Base-by-base conservation (phyloP, 192 early-diverging fungal genomes). In the Coemansia guatemalensis region DNA sequence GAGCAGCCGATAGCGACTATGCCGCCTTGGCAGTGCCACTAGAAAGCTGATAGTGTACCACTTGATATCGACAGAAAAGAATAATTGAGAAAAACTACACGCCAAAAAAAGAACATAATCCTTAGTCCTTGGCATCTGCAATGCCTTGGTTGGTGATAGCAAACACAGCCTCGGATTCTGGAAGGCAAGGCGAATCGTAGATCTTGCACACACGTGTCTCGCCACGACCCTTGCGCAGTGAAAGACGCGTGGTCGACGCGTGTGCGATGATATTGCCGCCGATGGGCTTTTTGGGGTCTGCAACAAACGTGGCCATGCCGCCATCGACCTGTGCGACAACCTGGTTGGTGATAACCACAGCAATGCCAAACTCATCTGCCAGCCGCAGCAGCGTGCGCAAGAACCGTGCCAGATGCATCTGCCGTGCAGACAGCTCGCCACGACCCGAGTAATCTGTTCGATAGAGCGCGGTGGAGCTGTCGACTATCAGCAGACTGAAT, bases 221-320 rank as follows among this genome's bases (percentile, higher is more conserved):
- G 18, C 88, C 94, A 8, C 91, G 81, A 18, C 92, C 96, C 72
- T 99, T 99, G 60, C 92, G 87, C 48, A 99, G 81, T 64, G 86
- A 99, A 39, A 99, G 74, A 55, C 96, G 84, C 17, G 96, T 99
- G 9, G 95, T 96, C 39, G 95, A 96, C n/a, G 96, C 85, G 58
- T 99, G 97, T 0, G 97, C 95, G 72, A 97, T 96, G 39, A 99
- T 96, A 77, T 99, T 95, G 61, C 96, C 96, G 52, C 96, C 96
- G 61, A 96, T 95, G 3, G 96, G 96, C 60, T 99, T 99, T 68
- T 95, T 96, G 20, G 90, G 90, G 62, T 95, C 93, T 14, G 89
- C 77, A 25, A 87, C 88, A 83, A 95, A 97, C 88, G 95, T 94
- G 22, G 89, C 81, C 65, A 88, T 87, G 21, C 82, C 86, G 55